A percentile compares a stretch with the other conserved stretches of the same genome.
Evolutionary conservation across 495 filamentous ascomycete species (phyloP).

Genomic region (Tetracladium setigerum): DNA sequence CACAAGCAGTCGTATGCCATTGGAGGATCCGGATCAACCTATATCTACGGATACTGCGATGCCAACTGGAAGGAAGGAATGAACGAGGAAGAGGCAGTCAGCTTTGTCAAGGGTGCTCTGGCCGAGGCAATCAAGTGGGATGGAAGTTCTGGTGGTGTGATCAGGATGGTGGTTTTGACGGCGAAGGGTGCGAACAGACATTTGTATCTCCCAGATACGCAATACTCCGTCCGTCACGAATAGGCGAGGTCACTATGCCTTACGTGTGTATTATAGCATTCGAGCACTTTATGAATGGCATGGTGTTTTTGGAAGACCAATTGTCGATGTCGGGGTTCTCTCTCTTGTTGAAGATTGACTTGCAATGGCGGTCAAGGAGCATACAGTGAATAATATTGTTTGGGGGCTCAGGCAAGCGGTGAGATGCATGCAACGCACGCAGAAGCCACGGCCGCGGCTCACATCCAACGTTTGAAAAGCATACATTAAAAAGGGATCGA

Average conservation of each 20-base stretch:
- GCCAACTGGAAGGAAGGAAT: conserved; percentile 93
- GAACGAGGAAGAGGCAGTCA: conserved; percentile 86
- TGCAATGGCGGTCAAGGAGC: conserved; percentile 11
- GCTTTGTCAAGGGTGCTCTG: conserved; percentile 85
- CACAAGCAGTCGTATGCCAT: conserved; percentile 97
- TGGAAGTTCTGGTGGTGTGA: conserved; percentile 95
- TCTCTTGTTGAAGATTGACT: too few relatives aligned
- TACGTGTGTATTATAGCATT: too few relatives aligned
- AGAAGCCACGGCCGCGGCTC: background rate
- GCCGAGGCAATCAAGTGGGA: conserved; percentile 98
- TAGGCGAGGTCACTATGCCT: conserved; percentile 18
- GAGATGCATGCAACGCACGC: conserved; percentile 1
- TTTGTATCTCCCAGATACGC: conserved; percentile 82
- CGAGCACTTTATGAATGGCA: conserved; percentile 19
- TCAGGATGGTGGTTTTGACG: conserved; percentile 94
- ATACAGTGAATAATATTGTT: too few relatives aligned
- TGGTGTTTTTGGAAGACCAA: conserved; percentile 12
- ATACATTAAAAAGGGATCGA: too few relatives aligned
- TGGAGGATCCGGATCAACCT: conserved; percentile 93
- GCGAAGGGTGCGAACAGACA: conserved; percentile 78
- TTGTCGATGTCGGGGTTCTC: conserved; percentile 1
- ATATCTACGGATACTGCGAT: conserved; percentile 98
- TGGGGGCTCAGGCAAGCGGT: conserved; percentile 5
- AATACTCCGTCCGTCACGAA: conserved; percentile 48
- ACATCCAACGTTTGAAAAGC: too few relatives aligned